These are phyloP conservation scores for Naganishia vaughanmartiniae DNA, from an alignment of 768 basidiomycete genomes.

Conservation along the genomic window DNA sequence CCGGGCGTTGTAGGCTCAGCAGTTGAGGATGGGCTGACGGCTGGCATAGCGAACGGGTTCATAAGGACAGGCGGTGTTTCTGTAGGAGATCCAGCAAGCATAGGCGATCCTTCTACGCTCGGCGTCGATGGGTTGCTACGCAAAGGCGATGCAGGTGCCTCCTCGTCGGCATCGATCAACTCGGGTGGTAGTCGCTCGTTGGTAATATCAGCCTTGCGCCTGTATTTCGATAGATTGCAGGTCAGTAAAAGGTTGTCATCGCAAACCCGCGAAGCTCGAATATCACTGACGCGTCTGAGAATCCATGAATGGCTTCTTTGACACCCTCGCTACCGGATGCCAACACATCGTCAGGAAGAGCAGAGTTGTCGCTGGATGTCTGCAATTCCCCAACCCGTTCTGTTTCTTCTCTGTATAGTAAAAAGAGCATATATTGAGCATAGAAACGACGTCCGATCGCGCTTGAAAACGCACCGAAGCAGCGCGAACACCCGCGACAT, in stretches of 20 bases:
- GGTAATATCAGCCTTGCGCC: constrained; percentile 96
- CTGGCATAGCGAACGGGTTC: constrained; percentile 21
- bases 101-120: constrained; percentile 40
- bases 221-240: constrained; percentile 44
- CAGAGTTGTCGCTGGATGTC: constrained; percentile 70
- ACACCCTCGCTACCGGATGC: constrained; percentile 89
- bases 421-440: constrained; percentile 15
- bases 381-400: constrained; percentile 97
- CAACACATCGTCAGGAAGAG: constrained; percentile 75
- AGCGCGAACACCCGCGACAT: constrained; percentile 96
- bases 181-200: constrained; percentile 98
- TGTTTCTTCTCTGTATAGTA: constrained; percentile 76
- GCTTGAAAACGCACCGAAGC: constrained; percentile 65
- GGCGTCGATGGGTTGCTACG: constrained; percentile 45
- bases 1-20: constrained; percentile 11
- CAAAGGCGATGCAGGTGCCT: constrained; percentile 46
- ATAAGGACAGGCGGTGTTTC: constrained; percentile 30
- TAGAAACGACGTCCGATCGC: not conserved
- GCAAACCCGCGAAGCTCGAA: not conserved
- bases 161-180: constrained; percentile 64
- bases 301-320: constrained; percentile 86
- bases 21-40: constrained; percentile 10
- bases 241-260: not conserved
- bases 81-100: constrained; percentile 21
- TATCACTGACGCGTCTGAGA: constrained; percentile 84